Evolutionary conservation across 208 protist genomes (phyloP).

Genomic region (Angomonas ambiguus): DNA sequence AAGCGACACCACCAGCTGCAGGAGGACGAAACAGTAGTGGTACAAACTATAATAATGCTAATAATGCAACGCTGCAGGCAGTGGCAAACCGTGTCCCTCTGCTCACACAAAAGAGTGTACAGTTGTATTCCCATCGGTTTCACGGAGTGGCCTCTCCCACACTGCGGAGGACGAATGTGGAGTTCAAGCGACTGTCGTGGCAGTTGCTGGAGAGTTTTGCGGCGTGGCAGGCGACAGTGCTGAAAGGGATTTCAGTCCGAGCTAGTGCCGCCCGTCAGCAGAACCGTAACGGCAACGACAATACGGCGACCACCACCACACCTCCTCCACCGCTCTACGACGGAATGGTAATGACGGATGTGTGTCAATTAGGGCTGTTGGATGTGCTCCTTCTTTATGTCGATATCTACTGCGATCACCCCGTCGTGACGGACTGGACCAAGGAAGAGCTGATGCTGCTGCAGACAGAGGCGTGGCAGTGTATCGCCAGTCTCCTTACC

Average conservation of each 20-base stretch:
- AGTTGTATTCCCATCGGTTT: constrained; percentile 38
- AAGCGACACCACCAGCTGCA: too few relatives aligned
- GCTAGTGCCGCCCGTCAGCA: neutral
- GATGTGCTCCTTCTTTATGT: constrained; percentile 70
- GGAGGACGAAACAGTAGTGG: too few relatives aligned
- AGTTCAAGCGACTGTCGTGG: constrained; percentile 80
- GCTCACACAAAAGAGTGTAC: constrained; percentile 24
- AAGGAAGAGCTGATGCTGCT: constrained; percentile 61
- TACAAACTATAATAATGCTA: too few relatives aligned
- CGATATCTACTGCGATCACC: constrained; percentile 39
- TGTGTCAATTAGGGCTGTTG: constrained; percentile 53
- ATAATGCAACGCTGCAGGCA: neutral
- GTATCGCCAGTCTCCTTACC: constrained; percentile 57
- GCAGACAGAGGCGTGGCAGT: constrained; percentile 62
- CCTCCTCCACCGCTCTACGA: constrained; percentile 15
- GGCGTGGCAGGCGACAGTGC: constrained; percentile 44
- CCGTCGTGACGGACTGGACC: constrained; percentile 56
- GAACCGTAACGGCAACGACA: neutral
- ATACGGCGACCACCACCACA: neutral
- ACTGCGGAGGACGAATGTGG: constrained; percentile 36
- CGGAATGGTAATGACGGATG: constrained; percentile 30
- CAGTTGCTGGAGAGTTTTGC: constrained; percentile 61
- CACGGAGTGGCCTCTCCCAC: constrained; percentile 57
- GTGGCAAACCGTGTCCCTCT: constrained; percentile 12
- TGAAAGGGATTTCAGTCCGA: neutral